Base-by-base conservation (phyloP, 2,329 filamentous ascomycete species). In the Chalara sp. region DNA sequence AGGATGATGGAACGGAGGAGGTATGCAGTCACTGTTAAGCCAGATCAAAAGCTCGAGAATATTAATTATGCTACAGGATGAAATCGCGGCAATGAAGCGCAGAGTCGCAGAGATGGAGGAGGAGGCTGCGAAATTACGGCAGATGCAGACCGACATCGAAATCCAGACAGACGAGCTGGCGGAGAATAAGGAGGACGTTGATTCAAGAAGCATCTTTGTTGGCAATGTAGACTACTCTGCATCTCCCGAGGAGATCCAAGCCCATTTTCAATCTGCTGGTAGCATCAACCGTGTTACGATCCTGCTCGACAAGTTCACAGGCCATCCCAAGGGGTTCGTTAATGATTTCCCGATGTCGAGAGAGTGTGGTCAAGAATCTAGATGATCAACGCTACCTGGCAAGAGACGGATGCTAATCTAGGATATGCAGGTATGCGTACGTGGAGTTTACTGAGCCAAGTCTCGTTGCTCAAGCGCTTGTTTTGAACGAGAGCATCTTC, bases 261-360 rank as follows among this genome's bases (percentile, higher is more conserved):
- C 90, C 53, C 93, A 99, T 67, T 99, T 99, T 74, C 90, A 96
- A 76, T 95, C 85, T 75, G 95, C 90, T 64, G 93, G 93, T 54
- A 89, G 87, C 60, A 99, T 99, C 76, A 99, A 99, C 71, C 86
- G 93, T 54, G 93, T 99, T 53, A 99, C 93, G 1, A 99, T 99
- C 60, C 75, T 99, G 61, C 75, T 99, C 61, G 93, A 99, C 74
- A 99, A 99, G 75, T 97, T 96, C 67, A 96, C 91, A 8, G 93
- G 93, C 57, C 91, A 97, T 76, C 93, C 93, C n/a, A 99, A 99
- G 77, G 93, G 93, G 91, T 96, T 76, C 70, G 85, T 80, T 64
- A n/a, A 39, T 13, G 21, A 21, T 21, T 37, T 10, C 35, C 42
- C 56, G 44, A 54, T 8, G 45, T 46, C 31, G 33, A 11, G 46